Evolutionary conservation across 371 early-diverging fungal genomes (phyloP), one percentile per base, ranked within the genome.

Genomic region (Mucor irregularis): DNA sequence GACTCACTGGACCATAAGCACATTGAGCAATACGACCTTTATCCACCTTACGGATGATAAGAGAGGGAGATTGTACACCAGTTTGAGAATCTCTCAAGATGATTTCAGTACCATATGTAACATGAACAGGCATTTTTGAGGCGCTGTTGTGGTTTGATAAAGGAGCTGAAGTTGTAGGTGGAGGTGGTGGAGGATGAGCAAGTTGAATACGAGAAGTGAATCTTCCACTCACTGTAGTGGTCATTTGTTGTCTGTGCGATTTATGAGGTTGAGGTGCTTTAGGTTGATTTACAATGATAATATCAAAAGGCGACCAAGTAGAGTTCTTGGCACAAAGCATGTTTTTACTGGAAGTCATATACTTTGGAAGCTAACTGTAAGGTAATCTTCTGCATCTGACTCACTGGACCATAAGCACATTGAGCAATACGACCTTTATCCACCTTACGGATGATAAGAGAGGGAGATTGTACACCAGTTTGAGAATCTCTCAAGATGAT

Each of bases 371-470:
- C 68, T 3, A 82, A 67, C 72, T 89, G 85, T 26, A 91, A 72
- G 17, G 92, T 90, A n/a, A 91, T 73, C 70, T 91, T 91, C 61
- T 90, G 90, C 92, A 91, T 90, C 66, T 91, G 92, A 62, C 90
- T 87, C 49, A 91, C 87, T 1, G 90, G 90, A 4, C 90, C 90
- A 58, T 70, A 75, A 4, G 88, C 88, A 50, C 80, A 74, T 55
- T 80, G 74, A 10, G 80, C 83, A 35, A 89, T 80, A 1, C 85
- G 80, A 7, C 88, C 87, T 48, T 85, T 84, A 56, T 90, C 92
- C 5, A 92, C 90, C 56, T 90, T 89, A 68, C 88, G 86, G 42
- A 92, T 82, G 53, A 90, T 81, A 64, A 90, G 67, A 1, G 84
- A 80, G 26, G 86, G 89, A 9, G 92, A 88, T 24, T 73, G 59